Base-by-base conservation (phyloP, 202 grass and related monocot genomes). In the Elaeis oleifera region DNA sequence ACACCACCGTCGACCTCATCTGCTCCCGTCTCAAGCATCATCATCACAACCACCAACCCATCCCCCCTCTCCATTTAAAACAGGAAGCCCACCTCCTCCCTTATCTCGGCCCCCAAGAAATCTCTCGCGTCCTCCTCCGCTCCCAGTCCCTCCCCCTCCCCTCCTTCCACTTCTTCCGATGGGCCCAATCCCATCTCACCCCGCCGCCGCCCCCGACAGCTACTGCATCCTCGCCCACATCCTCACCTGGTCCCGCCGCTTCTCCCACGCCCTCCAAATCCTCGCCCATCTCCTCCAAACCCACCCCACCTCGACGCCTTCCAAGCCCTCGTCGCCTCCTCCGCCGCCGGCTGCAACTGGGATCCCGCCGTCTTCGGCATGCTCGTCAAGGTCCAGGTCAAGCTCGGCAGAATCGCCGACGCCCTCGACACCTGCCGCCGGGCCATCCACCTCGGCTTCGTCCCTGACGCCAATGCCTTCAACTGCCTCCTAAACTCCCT, bases 401-500 rank as follows among this genome's bases (percentile, higher is more conserved):
- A 69, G 54, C 59, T 50, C 16, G 67, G 70, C 60, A 72, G 78
- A 24, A 59, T 82, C 55, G 78, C 54, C n/a, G 72, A 85, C 49
- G 83, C 80, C 4, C 56, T 90, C 62, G 55, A 22, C 7, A 57
- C 83, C 16, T 89, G 79, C 60, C 67, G 78, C 15, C 68, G 76
- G n/a, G 84, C 80, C 13, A 23, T 81, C 11, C 67, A 59, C 9
- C 69, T 75, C 5, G 91, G 78, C 32, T 66, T 71, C 57, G 27
- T 63, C n/a, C 86, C 86, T 18, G 79, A 90, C 54, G 39, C 71
- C 50, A 55, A 75, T 24, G 81, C 83, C 49, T 90, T 88, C 28
- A 90, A 96, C 64, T 83, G 64, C 26, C 84, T 96, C 24, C 81
- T 96, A 73, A 65, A 76, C 56, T 68, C 71, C 3, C 73, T 91